phyloP scores from a whole-genome alignment of 164 flowering plant species.

The Magnolia officinalis region DNA sequence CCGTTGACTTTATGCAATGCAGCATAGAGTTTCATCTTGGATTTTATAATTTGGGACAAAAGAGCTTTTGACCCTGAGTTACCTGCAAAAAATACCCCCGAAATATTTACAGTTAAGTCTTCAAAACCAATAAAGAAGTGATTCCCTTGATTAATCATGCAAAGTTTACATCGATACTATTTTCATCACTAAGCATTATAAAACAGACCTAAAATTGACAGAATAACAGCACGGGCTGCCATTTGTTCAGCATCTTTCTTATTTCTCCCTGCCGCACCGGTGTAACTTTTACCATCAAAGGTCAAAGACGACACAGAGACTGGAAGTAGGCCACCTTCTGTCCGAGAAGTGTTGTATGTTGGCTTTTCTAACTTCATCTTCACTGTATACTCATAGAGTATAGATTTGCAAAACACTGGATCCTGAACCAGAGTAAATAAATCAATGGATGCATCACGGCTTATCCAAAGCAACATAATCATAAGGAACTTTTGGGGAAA shows the following conservation, averaged over 20 bases:
- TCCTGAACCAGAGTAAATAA: constrained; percentile 34
- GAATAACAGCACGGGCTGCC: constrained; percentile 53
- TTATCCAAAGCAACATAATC: too few relatives aligned
- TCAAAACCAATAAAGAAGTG: not conserved
- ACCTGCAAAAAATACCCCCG: constrained; percentile 23
- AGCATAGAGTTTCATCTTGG: constrained; percentile 41
- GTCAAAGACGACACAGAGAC: constrained; percentile 37
- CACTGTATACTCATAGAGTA: constrained; percentile 55
- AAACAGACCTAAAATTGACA: constrained; percentile 39
- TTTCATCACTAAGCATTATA: not conserved
- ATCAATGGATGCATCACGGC: not conserved
- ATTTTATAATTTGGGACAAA: constrained; percentile 38
- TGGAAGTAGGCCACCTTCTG: constrained; percentile 30
- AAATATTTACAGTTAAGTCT: not conserved
- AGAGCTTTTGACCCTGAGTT: constrained; percentile 18
- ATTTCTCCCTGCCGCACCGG: constrained; percentile 35
- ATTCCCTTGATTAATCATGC: not conserved
- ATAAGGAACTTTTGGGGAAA: not conserved
- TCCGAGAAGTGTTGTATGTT: constrained; percentile 34
- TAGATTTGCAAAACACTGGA: constrained; percentile 49
- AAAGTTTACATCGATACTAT: not conserved
- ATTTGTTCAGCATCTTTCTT: constrained; percentile 72
- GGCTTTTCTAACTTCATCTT: constrained; percentile 47
- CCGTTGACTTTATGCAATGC: constrained; percentile 26
- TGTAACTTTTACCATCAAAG: constrained; percentile 40